Evolutionary conservation across 2,329 filamentous ascomycete genomes (phyloP).

Genomic region (Diaporthe eres): DNA sequence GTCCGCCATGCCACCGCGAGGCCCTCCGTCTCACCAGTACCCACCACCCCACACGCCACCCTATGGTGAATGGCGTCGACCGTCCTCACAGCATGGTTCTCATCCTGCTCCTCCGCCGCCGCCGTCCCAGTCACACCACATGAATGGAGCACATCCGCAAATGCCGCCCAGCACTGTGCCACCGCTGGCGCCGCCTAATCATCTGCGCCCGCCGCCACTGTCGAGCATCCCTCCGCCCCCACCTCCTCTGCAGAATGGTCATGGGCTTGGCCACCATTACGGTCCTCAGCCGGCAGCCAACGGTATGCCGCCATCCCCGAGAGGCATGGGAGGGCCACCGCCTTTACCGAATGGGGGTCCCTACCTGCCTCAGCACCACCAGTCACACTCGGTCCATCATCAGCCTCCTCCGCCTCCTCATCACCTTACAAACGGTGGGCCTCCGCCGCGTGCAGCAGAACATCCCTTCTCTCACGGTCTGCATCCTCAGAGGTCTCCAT

Average conservation of each 20-base stretch:
- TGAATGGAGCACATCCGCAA: constrained; percentile 42
- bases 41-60: constrained; percentile 54
- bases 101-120: constrained; percentile 52
- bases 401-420: constrained; percentile 51
- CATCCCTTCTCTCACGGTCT: constrained; percentile 56
- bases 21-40: constrained; percentile 54
- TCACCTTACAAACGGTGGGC: constrained; percentile 55
- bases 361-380: constrained; percentile 56
- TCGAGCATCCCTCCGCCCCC: constrained; percentile 57
- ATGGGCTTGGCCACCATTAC: constrained; percentile 48
- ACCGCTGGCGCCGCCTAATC: constrained; percentile 49
- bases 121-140: constrained; percentile 43
- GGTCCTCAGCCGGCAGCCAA: constrained; percentile 54
- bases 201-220: constrained; percentile 65
- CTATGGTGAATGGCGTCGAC: constrained; percentile 66
- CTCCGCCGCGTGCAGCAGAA: constrained; percentile 59
- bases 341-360: constrained; percentile 56
- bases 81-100: constrained; percentile 61
- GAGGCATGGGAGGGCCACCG: constrained; percentile 59
- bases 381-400: constrained; percentile 42
- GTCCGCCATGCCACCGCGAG: constrained; percentile 46
- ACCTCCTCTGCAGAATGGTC: constrained; percentile 59
- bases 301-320: constrained; percentile 64
- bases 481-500: constrained; percentile 53
- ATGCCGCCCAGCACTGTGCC: constrained; percentile 45